Percentiles rank a stretch among this genome's conserved stretches.
These are phyloP conservation scores for Rhypophila decipiens DNA, from an alignment of 495 filamentous ascomycete genomes.

Conservation along the genomic window DNA sequence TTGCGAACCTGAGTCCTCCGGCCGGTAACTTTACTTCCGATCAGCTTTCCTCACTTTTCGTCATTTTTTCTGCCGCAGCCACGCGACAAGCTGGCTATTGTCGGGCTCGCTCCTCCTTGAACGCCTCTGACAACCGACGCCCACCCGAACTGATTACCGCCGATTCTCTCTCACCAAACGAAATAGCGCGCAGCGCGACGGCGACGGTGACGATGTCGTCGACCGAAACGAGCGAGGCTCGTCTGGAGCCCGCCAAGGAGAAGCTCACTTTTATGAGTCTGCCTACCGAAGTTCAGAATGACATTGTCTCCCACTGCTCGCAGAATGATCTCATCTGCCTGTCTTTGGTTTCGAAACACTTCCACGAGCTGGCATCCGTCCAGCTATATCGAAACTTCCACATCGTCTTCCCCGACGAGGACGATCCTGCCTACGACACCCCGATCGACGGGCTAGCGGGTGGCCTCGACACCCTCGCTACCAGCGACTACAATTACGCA, in stretches of 20 bases:
- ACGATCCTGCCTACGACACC: constrained; percentile 38
- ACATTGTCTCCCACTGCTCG: constrained; percentile 43
- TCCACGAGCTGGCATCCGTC: constrained; percentile 48
- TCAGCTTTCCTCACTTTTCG: too few species aligned
- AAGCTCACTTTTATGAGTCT: constrained; percentile 32
- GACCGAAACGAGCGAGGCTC: constrained; percentile 2
- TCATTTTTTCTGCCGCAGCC: too few species aligned
- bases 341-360: constrained; percentile 48
- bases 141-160: too few species aligned
- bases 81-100: too few species aligned
- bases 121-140: too few species aligned
- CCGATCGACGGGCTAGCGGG: constrained; percentile 47
- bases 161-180: background rate
- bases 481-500: constrained; percentile 56
- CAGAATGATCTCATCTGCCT: constrained; percentile 46
- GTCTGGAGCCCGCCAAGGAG: constrained; percentile 4
- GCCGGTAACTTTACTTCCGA: too few species aligned
- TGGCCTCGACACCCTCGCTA: constrained; percentile 52
- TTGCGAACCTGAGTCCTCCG: too few species aligned
- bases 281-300: constrained; percentile 44
- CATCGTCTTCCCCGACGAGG: constrained; percentile 51
- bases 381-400: constrained; percentile 53
- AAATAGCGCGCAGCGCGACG: background rate
- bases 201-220: constrained; percentile 11
- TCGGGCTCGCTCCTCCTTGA: too few species aligned